These are phyloP conservation scores for Peronospora tabacina DNA, from an alignment of 352 stramenopile species.

Conservation along the genomic window DNA sequence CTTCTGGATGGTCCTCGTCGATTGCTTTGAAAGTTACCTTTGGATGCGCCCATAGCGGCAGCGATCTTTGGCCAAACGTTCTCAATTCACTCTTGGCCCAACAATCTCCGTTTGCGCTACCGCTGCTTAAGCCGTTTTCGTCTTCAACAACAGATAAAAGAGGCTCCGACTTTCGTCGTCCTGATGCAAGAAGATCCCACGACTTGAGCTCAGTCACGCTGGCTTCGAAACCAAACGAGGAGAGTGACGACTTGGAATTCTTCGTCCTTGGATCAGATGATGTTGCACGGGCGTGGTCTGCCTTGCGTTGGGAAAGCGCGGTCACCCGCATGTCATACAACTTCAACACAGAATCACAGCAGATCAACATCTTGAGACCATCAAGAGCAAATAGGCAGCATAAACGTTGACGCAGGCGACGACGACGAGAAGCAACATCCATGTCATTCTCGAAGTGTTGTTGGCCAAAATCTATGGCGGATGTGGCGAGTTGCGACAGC, in stretches of 20 bases:
- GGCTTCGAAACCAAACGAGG: constrained; percentile 58
- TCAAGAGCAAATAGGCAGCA: constrained; percentile 61
- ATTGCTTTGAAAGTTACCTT: constrained; percentile 64
- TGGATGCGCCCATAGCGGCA: constrained; percentile 70
- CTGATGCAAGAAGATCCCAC: constrained; percentile 40
- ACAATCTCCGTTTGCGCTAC: constrained; percentile 7
- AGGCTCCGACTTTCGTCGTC: constrained; percentile 28
- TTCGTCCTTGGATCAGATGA: constrained; percentile 28
- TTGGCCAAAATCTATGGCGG: constrained; percentile 47
- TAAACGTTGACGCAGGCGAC: constrained; percentile 44
- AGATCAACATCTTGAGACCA: constrained; percentile 56
- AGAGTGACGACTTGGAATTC: constrained; percentile 45
- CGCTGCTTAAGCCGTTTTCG: constrained; percentile 2
- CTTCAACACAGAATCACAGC: constrained; percentile 54
- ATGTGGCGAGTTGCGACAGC: constrained; percentile 58
- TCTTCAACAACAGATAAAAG: constrained; percentile 14
- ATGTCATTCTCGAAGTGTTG: constrained; percentile 54
- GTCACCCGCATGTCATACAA: constrained; percentile 50
- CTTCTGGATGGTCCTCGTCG: constrained; percentile 40
- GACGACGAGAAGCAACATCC: constrained; percentile 39
- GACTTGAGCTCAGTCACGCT: constrained; percentile 53
- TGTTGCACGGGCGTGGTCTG: constrained; percentile 24
- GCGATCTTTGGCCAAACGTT: constrained; percentile 49
- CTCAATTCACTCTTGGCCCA: constrained; percentile 55
- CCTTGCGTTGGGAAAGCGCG: constrained; percentile 27